These are phyloP conservation scores for Capsella rubella DNA, from an alignment of 441 rosid genomes.

Conservation along the genomic window DNA sequence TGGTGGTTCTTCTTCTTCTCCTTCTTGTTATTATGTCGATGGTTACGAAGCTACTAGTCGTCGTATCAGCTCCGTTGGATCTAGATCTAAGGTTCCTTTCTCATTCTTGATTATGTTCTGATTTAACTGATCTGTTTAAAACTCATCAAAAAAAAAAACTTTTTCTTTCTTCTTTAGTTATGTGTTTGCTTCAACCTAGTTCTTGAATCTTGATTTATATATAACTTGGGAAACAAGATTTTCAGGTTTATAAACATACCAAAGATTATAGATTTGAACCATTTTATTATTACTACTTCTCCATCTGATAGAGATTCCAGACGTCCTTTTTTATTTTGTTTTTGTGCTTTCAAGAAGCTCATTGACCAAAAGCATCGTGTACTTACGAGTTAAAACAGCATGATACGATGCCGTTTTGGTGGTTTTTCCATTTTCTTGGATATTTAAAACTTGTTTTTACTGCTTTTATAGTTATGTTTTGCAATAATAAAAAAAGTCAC, in stretches of 20 bases:
- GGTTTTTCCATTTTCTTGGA: too few relatives aligned
- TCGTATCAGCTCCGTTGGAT: slow-evolving; percentile 47
- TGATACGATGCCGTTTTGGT: not conserved
- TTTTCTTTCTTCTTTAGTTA: too few relatives aligned
- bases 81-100: slow-evolving; percentile 81
- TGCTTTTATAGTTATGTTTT: too few relatives aligned
- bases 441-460: too few relatives aligned
- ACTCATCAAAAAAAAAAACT: too few relatives aligned
- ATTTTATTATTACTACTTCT: not conserved
- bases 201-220: not conserved
- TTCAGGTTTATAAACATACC: not conserved
- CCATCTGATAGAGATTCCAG: not conserved
- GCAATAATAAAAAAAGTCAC: too few relatives aligned
- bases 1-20: slow-evolving; percentile 55
- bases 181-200: not conserved
- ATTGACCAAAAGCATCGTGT: not conserved
- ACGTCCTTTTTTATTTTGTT: not conserved
- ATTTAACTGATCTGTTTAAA: not conserved
- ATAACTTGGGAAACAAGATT: not conserved
- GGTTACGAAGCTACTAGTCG: slow-evolving; percentile 73
- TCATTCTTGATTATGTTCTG: not conserved
- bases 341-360: not conserved
- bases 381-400: not conserved
- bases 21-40: slow-evolving; percentile 64
- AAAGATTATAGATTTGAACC: not conserved